A percentile compares a stretch with the other conserved stretches of the same genome.
phyloP scores from a whole-genome alignment of 2,329 filamentous ascomycete genomes.

The Pseudogymnoascus sp. region DNA sequence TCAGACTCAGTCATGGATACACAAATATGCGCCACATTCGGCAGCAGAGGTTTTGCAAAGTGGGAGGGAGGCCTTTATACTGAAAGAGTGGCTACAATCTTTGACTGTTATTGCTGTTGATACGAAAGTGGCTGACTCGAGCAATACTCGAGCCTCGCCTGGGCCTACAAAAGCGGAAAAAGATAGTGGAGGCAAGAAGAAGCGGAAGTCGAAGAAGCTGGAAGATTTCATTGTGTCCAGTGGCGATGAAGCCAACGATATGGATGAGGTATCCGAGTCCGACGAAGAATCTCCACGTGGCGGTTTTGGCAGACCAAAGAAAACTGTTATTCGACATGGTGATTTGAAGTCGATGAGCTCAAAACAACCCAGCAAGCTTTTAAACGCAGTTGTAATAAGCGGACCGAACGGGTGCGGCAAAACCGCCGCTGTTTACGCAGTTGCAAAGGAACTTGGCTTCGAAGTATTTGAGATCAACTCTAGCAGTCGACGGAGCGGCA shows the following conservation, averaged over 20 bases:
- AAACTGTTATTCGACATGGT: conserved; percentile 45
- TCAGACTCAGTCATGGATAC: conserved; percentile 65
- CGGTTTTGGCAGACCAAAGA: conserved; percentile 35
- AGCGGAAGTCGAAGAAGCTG: conserved; percentile 57
- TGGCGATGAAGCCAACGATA: conserved; percentile 62
- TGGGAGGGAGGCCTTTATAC: conserved; percentile 58
- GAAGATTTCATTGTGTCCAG: conserved; percentile 75
- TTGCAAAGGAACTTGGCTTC: conserved; percentile 84
- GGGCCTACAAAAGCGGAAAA: conserved; percentile 23
- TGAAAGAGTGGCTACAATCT: conserved; percentile 74
- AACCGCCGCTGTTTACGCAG: conserved; percentile 83
- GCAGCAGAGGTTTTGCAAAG: conserved; percentile 68
- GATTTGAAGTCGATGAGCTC: conserved; percentile 28
- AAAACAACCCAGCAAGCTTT: conserved; percentile 42
- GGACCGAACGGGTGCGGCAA: conserved; percentile 89
- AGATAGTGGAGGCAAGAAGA: conserved; percentile 49
- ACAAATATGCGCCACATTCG: conserved; percentile 72
- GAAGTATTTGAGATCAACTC: conserved; percentile 94
- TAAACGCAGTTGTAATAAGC: conserved; percentile 79
- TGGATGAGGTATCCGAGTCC: conserved; percentile 59
- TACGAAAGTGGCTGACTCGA: conserved; percentile 37
- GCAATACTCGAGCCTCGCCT: conserved; percentile 14
- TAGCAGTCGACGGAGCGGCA: conserved; percentile 73
- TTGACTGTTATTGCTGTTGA: conserved; percentile 72
- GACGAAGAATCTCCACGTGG: conserved; percentile 39